Conservation (phyloP, 345 rosid genomes). For the Angophora floribunda region DNA sequence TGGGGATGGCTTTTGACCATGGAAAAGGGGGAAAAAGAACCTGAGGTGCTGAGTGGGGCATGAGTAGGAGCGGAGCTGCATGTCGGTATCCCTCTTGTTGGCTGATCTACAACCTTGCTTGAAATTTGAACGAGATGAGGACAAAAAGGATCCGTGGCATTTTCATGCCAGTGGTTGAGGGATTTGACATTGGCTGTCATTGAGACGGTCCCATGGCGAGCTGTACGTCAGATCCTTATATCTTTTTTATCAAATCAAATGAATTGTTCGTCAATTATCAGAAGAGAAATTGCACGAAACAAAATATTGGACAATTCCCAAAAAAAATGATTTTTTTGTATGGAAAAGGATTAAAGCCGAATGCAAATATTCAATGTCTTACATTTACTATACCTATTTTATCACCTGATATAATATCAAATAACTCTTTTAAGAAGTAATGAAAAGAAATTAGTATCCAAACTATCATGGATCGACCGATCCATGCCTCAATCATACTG, state of each 20-base stretch:
- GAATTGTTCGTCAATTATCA: background rate
- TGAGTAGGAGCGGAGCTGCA: background rate
- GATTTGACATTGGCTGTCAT: background rate
- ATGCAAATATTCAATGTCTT: background rate
- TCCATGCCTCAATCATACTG: background rate
- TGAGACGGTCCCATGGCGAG: background rate
- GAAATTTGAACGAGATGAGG: background rate
- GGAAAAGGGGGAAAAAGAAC: background rate
- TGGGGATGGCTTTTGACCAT: background rate
- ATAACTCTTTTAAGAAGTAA: background rate
- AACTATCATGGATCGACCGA: background rate
- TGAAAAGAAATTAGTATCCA: background rate
- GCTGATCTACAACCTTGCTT: background rate
- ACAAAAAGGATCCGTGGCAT: background rate
- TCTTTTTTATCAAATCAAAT: background rate
- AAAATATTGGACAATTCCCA: background rate
- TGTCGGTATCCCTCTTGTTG: background rate
- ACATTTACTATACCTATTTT: background rate
- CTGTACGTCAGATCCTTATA: background rate
- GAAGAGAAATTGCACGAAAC: background rate
- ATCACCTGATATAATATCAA: background rate
- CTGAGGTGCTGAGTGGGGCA: background rate
- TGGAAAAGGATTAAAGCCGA: background rate
- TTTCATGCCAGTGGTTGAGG: background rate
- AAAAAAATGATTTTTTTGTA: background rate